phyloP scores from a whole-genome alignment of 805 yeast species.

The Starmera quercuum region DNA sequence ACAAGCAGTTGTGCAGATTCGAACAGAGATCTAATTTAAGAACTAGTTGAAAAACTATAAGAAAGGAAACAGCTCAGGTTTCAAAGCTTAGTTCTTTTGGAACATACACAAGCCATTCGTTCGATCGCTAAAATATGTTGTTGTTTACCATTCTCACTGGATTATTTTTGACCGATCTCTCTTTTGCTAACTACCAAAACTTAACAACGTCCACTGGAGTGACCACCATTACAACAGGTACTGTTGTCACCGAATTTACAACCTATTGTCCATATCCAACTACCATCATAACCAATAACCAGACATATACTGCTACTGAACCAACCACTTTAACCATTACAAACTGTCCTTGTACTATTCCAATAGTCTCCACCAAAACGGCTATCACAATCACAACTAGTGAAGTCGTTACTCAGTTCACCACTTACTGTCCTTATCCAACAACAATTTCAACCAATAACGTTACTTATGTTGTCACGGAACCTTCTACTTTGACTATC shows the following conservation, averaged over 20 bases:
- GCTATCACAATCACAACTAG: constrained; percentile 2
- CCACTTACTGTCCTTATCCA: constrained; percentile 78
- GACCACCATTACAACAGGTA: constrained; percentile 9
- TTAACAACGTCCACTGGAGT: constrained; percentile 4
- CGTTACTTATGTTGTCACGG: constrained; percentile 66
- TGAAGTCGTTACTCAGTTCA: constrained; percentile 32
- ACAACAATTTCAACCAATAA: constrained; percentile 57
- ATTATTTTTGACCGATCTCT: neutral
- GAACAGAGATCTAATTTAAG: no score
- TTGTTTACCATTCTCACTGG: neutral
- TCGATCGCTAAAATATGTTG: constrained; percentile 3
- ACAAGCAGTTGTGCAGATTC: no score
- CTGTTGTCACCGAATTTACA: constrained; percentile 39
- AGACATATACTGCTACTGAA: constrained; percentile 66
- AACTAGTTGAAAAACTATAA: no score
- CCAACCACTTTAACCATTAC: constrained; percentile 82
- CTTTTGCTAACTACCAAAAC: constrained; percentile 9
- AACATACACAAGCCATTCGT: no score
- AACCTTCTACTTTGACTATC: constrained; percentile 73
- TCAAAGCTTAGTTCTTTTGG: no score
- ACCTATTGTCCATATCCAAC: constrained; percentile 83
- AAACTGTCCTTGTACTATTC: constrained; percentile 77
- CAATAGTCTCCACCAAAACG: constrained; percentile 18
- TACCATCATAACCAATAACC: constrained; percentile 52
- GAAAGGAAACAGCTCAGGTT: no score